These are phyloP conservation scores for Macrophomina tecta DNA, from an alignment of 2,329 filamentous ascomycete species.

Conservation along the genomic window DNA sequence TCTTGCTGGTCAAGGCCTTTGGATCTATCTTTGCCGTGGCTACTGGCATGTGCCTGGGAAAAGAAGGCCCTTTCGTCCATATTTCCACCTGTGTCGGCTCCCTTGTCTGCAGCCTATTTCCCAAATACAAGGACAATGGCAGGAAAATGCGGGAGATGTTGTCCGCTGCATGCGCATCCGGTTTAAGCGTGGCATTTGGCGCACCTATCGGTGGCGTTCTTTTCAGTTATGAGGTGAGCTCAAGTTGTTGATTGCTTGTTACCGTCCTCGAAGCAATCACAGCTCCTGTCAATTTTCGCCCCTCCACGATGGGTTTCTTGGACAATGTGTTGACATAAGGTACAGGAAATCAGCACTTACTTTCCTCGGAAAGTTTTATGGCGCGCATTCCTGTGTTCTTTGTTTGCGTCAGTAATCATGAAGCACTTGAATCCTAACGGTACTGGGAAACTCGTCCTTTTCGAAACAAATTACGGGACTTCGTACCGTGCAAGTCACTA, in stretches of 20 bases:
- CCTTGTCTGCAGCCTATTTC: slow-evolving; percentile 58
- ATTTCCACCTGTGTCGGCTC: slow-evolving; percentile 65
- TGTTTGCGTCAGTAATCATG: slow-evolving; percentile 61
- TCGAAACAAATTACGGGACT: slow-evolving; percentile 65
- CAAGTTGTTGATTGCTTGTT: no score
- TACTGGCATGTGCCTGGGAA: slow-evolving; percentile 66
- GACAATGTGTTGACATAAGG: not conserved
- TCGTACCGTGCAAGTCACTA: slow-evolving; percentile 63
- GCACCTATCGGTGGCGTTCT: slow-evolving; percentile 67
- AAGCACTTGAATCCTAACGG: slow-evolving; percentile 65
- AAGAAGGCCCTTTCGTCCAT: slow-evolving; percentile 68
- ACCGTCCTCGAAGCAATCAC: no score
- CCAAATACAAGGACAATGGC: slow-evolving; percentile 64
- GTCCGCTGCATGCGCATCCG: slow-evolving; percentile 63
- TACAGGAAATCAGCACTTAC: slow-evolving; percentile 64
- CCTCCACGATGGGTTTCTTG: no score
- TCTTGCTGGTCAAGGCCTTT: slow-evolving; percentile 63
- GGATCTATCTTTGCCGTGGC: slow-evolving; percentile 64
- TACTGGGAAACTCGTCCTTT: slow-evolving; percentile 66
- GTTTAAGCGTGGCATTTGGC: slow-evolving; percentile 66
- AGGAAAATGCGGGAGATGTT: slow-evolving; percentile 65
- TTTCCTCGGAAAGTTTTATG: slow-evolving; percentile 66
- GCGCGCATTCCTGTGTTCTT: slow-evolving; percentile 64
- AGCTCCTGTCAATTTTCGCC: no score
- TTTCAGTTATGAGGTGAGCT: slow-evolving; percentile 59